Conservation (phyloP, 352 stramenopile genomes). For the Pythium periplocum region DNA sequence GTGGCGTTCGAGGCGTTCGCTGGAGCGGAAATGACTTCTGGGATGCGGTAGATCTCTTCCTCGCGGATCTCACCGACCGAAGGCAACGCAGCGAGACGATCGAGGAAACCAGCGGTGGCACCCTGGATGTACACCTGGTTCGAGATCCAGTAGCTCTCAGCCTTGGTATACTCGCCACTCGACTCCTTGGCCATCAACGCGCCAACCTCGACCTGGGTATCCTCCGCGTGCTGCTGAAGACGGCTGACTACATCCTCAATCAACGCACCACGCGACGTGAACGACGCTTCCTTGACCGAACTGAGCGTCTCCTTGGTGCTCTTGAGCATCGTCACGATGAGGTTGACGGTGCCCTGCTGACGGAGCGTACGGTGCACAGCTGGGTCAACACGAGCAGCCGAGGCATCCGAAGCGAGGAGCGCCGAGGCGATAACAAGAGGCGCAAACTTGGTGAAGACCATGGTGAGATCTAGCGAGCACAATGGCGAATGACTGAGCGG, state of each 20-base stretch:
- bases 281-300: not conserved
- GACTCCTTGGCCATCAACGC: constrained; percentile 8
- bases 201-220: not conserved
- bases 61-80: constrained; percentile 1
- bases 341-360: constrained; percentile 17
- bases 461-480: not conserved
- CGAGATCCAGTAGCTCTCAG: constrained; percentile 13
- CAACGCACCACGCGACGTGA: constrained; percentile 9
- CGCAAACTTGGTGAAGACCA: constrained; percentile 6
- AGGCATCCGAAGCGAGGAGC: constrained; percentile 2
- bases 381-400: constrained; percentile 9
- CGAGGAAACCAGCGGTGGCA: constrained; percentile 2
- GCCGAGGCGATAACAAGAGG: not conserved
- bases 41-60: not conserved
- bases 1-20: not conserved
- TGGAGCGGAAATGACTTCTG: not conserved
- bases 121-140: constrained; percentile 10
- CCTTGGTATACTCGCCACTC: not conserved
- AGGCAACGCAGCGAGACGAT: constrained; percentile 2
- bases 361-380: constrained; percentile 19
- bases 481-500: too few species aligned
- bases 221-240: constrained; percentile 1
- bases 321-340: constrained; percentile 16
- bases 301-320: not conserved
- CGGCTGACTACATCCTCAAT: not conserved